Conservation (phyloP, 805 yeast species). For the Torulaspora quercuum region DNA sequence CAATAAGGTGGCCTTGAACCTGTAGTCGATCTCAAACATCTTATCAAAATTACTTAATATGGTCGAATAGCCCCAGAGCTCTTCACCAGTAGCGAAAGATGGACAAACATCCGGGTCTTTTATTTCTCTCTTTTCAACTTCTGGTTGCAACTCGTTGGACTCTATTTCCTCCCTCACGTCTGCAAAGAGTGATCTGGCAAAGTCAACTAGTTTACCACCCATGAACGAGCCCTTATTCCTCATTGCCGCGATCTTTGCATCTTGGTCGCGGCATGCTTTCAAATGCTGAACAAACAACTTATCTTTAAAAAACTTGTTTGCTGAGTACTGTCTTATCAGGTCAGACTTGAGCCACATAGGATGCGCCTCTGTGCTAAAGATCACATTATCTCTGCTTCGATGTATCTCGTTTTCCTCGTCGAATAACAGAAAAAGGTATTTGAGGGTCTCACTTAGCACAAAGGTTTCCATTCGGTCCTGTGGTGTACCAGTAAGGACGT, state of each 20-base stretch:
- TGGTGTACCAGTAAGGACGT: slow-evolving; percentile 55
- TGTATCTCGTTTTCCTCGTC: slow-evolving; percentile 63
- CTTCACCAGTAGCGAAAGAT: not conserved
- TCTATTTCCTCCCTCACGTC: not conserved
- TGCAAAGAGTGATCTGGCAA: slow-evolving; percentile 20
- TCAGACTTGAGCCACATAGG: slow-evolving; percentile 67
- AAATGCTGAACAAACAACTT: slow-evolving; percentile 18
- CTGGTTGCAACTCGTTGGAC: not conserved
- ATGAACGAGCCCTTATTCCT: slow-evolving; percentile 7
- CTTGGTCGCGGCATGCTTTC: slow-evolving; percentile 12
- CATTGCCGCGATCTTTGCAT: slow-evolving; percentile 2
- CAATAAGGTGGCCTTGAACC: slow-evolving; percentile 40
- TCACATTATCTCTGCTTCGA: slow-evolving; percentile 37
- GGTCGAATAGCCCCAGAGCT: slow-evolving; percentile 36
- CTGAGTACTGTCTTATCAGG: slow-evolving; percentile 30
- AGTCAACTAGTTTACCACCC: slow-evolving; percentile 9
- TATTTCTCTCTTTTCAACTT: not conserved
- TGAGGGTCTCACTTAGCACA: slow-evolving; percentile 81
- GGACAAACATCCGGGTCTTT: slow-evolving; percentile 1
- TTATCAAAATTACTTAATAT: slow-evolving; percentile 38
- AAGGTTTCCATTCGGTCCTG: slow-evolving; percentile 91
- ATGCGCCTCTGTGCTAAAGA: slow-evolving; percentile 89
- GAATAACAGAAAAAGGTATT: slow-evolving; percentile 75
- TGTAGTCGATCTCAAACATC: slow-evolving; percentile 46
- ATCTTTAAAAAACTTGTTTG: slow-evolving; percentile 23